Base-by-base conservation (phyloP, 2,329 filamentous ascomycete species). In the Trichoderma sp. region DNA sequence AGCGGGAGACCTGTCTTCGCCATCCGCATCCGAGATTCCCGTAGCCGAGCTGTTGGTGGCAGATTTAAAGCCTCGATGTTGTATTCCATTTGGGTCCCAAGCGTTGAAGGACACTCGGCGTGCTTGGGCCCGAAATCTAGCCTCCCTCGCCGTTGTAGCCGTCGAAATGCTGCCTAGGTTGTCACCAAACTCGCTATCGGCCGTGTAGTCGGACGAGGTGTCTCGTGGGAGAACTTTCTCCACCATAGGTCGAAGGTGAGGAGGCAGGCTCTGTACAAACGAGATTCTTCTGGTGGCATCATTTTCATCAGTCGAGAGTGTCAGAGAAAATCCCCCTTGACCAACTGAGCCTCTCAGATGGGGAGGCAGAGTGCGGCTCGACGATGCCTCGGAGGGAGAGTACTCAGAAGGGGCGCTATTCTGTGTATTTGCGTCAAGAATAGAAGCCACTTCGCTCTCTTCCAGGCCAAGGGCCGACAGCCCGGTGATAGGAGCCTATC, bases 71-170 rank as follows among this genome's bases (percentile, higher is more conserved):
- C 27, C 65, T 3, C 58, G 56, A 32, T 77, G 68, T 5, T 65
- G 71, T 0, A 67, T 68, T 0, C 78, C 78, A 5, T 45, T 64
- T 1, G 72, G 19, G 10, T 77, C 76, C 77, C 77, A 80, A 2
- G 75, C 76, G 32, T 78, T 79, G 70, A 70, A 79, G 0, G 52
- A 34, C 0, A 73, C 67, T 0, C 60, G 70, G 1, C 64, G 48
- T 6, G 53, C 59, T 10, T 42, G 61, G 5, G 7, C 25, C 15
- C 15, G 22, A 10, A 37, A 9, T 69, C 66, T 10, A 68, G 64
- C 29, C 68, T 69, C 70, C 1, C 73, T 73, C 10, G 75, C 15
- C 1, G 76, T 78, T 0, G 75, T 77, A 7, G 77, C 77, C 1
- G 76, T 78, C 3, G 76, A 78, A 5, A 76, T 59, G 22, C 71